Percentiles rank a stretch among this genome's conserved stretches.
phyloP scores from a whole-genome alignment of 1,139 yeast species.

The Lodderomyces pseudojiufengensis region DNA sequence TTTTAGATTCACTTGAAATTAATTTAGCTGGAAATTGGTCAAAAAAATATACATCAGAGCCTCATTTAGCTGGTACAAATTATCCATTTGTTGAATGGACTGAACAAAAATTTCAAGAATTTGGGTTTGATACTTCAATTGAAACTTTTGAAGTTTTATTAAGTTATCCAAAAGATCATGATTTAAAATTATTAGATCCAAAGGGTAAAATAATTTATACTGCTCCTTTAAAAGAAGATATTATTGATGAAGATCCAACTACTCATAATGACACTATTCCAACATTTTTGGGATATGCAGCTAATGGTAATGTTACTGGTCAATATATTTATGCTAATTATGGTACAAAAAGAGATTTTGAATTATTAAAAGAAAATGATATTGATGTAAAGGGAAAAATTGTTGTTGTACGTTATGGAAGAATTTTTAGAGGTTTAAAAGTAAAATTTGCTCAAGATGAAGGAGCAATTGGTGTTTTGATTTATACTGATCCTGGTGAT shows the following conservation, averaged over 20 bases:
- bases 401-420: conserved; percentile 40
- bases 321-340: conserved; percentile 43
- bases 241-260: conserved; percentile 64
- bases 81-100: conserved; percentile 65
- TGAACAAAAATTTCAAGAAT: conserved; percentile 54
- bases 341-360: conserved; percentile 39
- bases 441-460: conserved; percentile 48
- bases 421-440: conserved; percentile 42
- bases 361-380: conserved; percentile 26
- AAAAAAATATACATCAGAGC: conserved; percentile 50
- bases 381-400: conserved; percentile 42
- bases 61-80: conserved; percentile 75
- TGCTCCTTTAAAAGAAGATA: conserved; percentile 73
- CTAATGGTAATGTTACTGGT: conserved; percentile 47
- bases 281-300: conserved; percentile 45
- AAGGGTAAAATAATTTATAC: conserved; percentile 41
- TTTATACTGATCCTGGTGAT: conserved; percentile 46
- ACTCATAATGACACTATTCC: conserved; percentile 48
- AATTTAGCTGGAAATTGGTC: conserved; percentile 56
- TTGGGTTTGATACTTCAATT: conserved; percentile 49
- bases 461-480: conserved; percentile 43
- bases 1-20: conserved; percentile 38
- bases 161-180: conserved; percentile 49
- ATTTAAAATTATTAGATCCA: conserved; percentile 35
- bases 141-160: conserved; percentile 58